Conservation (phyloP, 2,329 filamentous ascomycete genomes). For the Aspergillus luchuensis region DNA sequence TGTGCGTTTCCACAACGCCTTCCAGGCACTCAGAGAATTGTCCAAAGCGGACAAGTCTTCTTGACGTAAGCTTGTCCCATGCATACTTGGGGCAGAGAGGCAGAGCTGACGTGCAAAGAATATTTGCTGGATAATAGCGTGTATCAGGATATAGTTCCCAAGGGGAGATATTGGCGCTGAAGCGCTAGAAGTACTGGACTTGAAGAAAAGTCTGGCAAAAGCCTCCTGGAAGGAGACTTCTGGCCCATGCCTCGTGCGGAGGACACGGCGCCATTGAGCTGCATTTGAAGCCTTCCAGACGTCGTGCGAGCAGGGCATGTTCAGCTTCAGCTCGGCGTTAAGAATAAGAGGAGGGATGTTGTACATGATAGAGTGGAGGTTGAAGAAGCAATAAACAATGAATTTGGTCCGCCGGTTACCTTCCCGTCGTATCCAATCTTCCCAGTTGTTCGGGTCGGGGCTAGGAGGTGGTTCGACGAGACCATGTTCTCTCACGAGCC, state of each 20-base stretch:
- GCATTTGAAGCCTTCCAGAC: constrained; percentile 58
- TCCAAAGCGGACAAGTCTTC: constrained; percentile 51
- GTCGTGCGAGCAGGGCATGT: constrained; percentile 56
- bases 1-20: constrained; percentile 55
- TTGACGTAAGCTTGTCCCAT: constrained; percentile 45
- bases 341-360: constrained; percentile 61
- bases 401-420: constrained; percentile 57
- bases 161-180: constrained; percentile 50
- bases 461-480: constrained; percentile 39
- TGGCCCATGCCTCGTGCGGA: constrained; percentile 36
- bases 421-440: constrained; percentile 57
- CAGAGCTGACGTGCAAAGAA: constrained; percentile 54
- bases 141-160: constrained; percentile 57
- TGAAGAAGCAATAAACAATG: constrained; percentile 60
- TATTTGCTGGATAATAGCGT: constrained; percentile 58
- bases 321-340: constrained; percentile 57
- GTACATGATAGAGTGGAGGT: constrained; percentile 64
- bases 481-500: constrained; percentile 58
- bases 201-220: constrained; percentile 48
- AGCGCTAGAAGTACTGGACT: constrained; percentile 38
- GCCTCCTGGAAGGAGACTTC: constrained; percentile 49
- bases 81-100: constrained; percentile 47
- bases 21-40: constrained; percentile 53
- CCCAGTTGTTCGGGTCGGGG: constrained; percentile 52
- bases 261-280: constrained; percentile 51